A percentile compares a stretch with the other conserved stretches of the same genome.
These are phyloP conservation scores for Fusarium papillatum DNA, from an alignment of 2,329 filamentous ascomycete species.

Conservation along the genomic window DNA sequence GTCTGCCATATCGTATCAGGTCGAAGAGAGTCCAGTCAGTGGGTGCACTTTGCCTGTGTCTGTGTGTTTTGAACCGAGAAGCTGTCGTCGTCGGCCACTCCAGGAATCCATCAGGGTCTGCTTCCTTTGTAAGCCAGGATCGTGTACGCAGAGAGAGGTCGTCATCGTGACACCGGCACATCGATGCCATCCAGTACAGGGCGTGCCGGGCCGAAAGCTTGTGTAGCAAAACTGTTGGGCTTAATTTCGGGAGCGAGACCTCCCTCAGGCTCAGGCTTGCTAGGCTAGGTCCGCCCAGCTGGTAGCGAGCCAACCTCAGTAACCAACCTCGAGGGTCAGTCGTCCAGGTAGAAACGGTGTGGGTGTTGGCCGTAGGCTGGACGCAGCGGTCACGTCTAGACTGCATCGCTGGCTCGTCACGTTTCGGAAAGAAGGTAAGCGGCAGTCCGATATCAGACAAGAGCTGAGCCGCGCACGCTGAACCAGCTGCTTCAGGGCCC, in stretches of 20 bases:
- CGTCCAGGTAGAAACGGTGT: background rate
- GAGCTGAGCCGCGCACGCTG: background rate
- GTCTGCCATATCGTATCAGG: constrained; percentile 29
- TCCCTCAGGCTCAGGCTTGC: background rate
- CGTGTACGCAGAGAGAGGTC: background rate
- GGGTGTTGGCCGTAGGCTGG: background rate
- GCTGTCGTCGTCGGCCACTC: constrained; percentile 4
- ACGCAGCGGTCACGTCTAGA: background rate
- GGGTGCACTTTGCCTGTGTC: constrained; percentile 2
- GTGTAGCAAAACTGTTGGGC: constrained; percentile 2
- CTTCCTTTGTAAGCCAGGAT: background rate
- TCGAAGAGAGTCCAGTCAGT: background rate
- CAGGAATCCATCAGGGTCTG: constrained; percentile 3
- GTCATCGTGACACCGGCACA: constrained; percentile 17
- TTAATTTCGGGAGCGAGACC: constrained; percentile 1
- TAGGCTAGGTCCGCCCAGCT: background rate
- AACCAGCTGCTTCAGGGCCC: background rate
- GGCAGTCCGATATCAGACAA: background rate
- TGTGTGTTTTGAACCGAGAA: background rate
- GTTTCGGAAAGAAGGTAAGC: constrained; percentile 7
- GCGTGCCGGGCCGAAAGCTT: constrained; percentile 8
- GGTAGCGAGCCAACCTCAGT: background rate
- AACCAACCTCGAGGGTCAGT: background rate
- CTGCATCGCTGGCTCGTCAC: background rate
- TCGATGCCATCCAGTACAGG: background rate